Base-by-base conservation (phyloP, 352 stramenopile species). In the Peronospora destructor region DNA sequence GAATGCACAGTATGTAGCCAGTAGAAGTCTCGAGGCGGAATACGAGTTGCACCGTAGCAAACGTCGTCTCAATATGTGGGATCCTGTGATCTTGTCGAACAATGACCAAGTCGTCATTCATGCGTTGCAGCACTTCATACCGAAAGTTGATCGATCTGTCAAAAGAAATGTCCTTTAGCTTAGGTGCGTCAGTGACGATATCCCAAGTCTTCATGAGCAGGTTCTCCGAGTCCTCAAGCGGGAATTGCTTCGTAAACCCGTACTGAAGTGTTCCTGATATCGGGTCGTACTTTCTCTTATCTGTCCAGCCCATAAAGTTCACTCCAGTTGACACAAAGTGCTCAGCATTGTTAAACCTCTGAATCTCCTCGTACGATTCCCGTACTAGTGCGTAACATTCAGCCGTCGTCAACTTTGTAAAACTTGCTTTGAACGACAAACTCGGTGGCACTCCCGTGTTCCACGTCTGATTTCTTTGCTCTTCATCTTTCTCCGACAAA, bases 21-120 rank as follows among this genome's bases (percentile, higher is more conserved):
- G 62, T 58, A 4, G 63, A 61, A 8, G 72, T 88, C 59, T 84
- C 68, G 23, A 88, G 42, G 0, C 77, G 74, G 59, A 86, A 88
- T 13, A 88, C 50, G 12, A 88, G 43, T 40, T 85, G 62, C 6
- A 77, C 66, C 0, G 77, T 71, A 6, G 68, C 56, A 45, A 86
- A 86, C 14, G 68, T 82, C 23, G 61, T 66, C 12, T 70, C 59
- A 14, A 86, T 66, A 26, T 52, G 60, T 12, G 59, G 59, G 40
- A 85, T 67, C 30, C 59, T 49, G 44, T 84, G 65, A 54, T 86
- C 68, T 17, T 71, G 53, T n/a, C 73, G 74, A 21, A 86, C 64
- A 34, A 88, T 71, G 13, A 72, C 45, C 23, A 85, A 39, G 45
- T 86, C 73, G 58, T 85, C 71, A 50, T 80, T 84, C 47, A 85